phyloP scores from a whole-genome alignment of 2,329 filamentous ascomycete species.

The Magnaporthiopsis poae region DNA sequence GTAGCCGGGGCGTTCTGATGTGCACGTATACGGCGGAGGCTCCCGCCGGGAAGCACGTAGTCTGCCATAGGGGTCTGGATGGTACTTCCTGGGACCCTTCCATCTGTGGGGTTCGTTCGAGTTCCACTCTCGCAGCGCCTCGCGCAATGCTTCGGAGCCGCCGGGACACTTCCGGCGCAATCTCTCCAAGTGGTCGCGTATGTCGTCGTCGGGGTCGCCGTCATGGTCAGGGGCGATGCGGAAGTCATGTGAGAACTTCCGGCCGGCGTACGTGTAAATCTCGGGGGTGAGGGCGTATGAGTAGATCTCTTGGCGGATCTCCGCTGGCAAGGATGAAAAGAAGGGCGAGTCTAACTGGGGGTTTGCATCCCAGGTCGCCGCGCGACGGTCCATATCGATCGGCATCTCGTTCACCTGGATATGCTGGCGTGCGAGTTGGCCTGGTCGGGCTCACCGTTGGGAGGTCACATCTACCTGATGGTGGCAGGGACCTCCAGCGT shows the following conservation, averaged over 20 bases:
- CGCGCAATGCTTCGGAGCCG: neutral
- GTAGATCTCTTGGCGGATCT: neutral
- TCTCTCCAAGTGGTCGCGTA: neutral
- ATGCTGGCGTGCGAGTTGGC: neutral
- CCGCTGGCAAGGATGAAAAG: neutral
- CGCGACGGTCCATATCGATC: neutral
- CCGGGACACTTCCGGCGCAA: neutral
- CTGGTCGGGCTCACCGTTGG: too few species aligned
- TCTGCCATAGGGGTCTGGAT: neutral
- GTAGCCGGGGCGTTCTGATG: neutral
- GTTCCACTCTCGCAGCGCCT: neutral
- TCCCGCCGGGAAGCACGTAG: too few species aligned
- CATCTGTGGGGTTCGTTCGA: neutral
- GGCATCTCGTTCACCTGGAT: neutral
- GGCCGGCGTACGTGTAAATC: neutral
- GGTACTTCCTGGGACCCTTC: neutral
- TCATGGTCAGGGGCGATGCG: neutral
- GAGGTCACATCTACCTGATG: too few species aligned
- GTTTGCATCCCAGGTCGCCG: neutral
- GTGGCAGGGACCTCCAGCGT: too few species aligned
- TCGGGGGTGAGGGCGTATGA: neutral
- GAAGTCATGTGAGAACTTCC: neutral
- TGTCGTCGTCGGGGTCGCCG: neutral
- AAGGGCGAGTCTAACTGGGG: neutral
- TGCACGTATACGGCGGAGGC: neutral